Evolutionary conservation across 768 basidiomycete species (phyloP).

Genomic region (Trametes villosa): DNA sequence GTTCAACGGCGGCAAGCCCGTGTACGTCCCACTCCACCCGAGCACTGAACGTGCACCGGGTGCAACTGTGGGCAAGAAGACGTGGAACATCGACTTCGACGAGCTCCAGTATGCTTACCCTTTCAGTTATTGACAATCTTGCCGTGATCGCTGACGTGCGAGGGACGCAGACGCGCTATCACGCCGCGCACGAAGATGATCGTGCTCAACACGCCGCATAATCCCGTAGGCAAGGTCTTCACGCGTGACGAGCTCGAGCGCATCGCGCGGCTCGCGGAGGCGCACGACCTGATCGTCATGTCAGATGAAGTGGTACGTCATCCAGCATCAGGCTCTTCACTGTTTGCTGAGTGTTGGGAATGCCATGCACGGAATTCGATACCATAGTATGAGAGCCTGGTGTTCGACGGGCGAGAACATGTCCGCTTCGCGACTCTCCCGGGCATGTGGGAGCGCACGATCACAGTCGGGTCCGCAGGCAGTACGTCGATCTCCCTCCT

Average conservation of each 20-base stretch:
- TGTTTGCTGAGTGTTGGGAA: background rate
- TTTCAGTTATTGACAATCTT: background rate
- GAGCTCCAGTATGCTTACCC: conserved; percentile 65
- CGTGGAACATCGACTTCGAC: conserved; percentile 90
- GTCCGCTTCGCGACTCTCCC: conserved; percentile 91
- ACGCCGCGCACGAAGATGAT: conserved; percentile 92
- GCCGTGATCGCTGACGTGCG: background rate
- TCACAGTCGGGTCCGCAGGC: conserved; percentile 92
- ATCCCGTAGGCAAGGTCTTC: conserved; percentile 98
- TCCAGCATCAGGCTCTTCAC: background rate
- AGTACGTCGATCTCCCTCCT: conserved; percentile 56
- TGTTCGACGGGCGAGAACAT: conserved; percentile 87
- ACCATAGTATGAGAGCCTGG: conserved; percentile 94
- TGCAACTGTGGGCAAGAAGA: conserved; percentile 56
- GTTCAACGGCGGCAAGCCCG: conserved; percentile 91
- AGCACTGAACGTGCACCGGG: conserved; percentile 45
- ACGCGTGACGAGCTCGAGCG: conserved; percentile 77
- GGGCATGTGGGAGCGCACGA: conserved; percentile 97
- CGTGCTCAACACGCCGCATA: conserved; percentile 94
- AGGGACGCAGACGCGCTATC: conserved; percentile 62
- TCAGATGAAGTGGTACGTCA: conserved; percentile 90
- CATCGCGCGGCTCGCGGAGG: conserved; percentile 86
- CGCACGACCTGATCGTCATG: conserved; percentile 90
- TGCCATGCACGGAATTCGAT: no score
- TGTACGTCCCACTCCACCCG: conserved; percentile 94